Base-by-base conservation (phyloP, 2,329 filamentous ascomycete genomes). In the Nemania sp. region DNA sequence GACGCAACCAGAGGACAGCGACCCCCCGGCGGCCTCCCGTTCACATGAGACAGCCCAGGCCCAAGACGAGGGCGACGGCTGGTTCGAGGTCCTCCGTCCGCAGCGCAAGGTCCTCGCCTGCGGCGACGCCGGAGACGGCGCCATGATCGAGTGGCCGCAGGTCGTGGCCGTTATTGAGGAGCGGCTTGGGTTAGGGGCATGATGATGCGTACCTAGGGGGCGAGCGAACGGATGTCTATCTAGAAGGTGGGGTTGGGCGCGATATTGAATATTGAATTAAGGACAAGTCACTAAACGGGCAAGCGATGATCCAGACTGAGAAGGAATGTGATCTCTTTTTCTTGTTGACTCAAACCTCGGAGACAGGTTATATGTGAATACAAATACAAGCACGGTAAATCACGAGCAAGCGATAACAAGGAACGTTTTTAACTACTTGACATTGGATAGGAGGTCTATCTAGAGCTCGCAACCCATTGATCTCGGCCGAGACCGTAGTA, bases 31-130 rank as follows among this genome's bases (percentile, higher is more conserved):
- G 24, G 7, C 27, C 27, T 18, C 38, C 18, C 13, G 18, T 2
- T 6, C 22, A 11, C 58, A 57, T 32, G 61, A 81, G 79, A 1
- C 72, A 79, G 22, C 78, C 24, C 77, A 68, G 7, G 61, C 61
- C 18, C 29, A 68, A 26, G 72, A 74, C 24, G 66, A 76, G 47
- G 73, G 73, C 10, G 73, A 73, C 49, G 78, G 78, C 59, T 91
- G 88, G 91, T 86, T 96, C 71, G 89, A 93, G 75, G 88, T 97
- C 20, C 77, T 97, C 69, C 80, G 83, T 59, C 93, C 94, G 0
- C 86, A 92, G 73, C 87, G 91, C 74, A 97, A 97, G 82, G 84
- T 85, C 13, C 82, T 97, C 63, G 94, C 94, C 0, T 97, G 94
- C 80, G 93, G 93, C 15, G 94, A 98, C 80, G 86, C 90, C 2